Conservation (phyloP, 73 alveolate genomes). For the Paramecium primaurelia region DNA sequence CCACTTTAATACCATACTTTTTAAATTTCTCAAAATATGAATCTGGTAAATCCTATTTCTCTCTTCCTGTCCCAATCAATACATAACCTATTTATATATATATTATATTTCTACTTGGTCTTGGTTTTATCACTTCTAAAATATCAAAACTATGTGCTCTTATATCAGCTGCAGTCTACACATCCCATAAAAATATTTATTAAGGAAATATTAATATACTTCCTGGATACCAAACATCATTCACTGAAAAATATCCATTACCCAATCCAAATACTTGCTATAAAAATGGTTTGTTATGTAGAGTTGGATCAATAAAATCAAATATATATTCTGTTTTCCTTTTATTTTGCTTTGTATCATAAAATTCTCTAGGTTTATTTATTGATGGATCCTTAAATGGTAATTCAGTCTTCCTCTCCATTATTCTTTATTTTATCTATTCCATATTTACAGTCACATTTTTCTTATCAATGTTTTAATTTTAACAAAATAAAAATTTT, state of each 20-base stretch:
- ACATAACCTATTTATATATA: conserved; percentile 5
- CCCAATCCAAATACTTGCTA: conserved; percentile 55
- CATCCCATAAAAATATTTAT: conserved; percentile 61
- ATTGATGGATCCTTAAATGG: conserved; percentile 43
- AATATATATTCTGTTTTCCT: conserved; percentile 50
- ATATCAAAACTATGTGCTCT: conserved; percentile 60
- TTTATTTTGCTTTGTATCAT: conserved; percentile 52
- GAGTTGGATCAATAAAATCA: conserved; percentile 35
- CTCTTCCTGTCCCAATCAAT: conserved; percentile 63
- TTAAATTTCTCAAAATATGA: conserved; percentile 50
- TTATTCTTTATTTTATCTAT: background rate
- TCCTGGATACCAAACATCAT: conserved; percentile 64
- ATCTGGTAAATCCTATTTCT: conserved; percentile 44
- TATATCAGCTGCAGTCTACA: conserved; percentile 56
- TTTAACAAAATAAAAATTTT: background rate
- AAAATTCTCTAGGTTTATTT: conserved; percentile 21
- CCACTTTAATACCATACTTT: conserved; percentile 36
- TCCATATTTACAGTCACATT: background rate
- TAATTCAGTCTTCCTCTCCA: conserved; percentile 41
- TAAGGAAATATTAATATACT: conserved; percentile 51
- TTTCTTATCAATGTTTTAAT: background rate
- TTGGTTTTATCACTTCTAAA: conserved; percentile 55
- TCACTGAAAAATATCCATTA: conserved; percentile 58
- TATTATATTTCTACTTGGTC: background rate
- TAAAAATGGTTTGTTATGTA: background rate